Conservation (phyloP, 768 basidiomycete species). For the Mycena pura region DNA sequence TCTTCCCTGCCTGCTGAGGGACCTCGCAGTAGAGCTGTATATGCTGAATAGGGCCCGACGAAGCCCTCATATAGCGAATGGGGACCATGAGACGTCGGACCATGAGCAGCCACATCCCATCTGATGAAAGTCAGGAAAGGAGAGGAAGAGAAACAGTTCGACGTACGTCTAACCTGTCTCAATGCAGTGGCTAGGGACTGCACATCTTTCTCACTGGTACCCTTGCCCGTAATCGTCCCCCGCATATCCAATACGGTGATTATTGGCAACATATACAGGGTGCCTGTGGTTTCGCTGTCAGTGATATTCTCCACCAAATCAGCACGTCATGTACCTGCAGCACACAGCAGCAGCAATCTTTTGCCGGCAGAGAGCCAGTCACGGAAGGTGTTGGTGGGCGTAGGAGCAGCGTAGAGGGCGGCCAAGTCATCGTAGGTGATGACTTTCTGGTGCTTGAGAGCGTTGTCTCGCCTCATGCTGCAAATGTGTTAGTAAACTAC, state of each 20-base stretch:
- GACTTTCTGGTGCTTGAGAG: not conserved
- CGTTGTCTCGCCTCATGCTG: not conserved
- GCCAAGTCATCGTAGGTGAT: not conserved
- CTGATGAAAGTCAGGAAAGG: not conserved
- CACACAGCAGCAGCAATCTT: not conserved
- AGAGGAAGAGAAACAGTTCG: not conserved
- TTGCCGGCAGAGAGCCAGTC: not conserved
- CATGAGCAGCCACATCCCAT: slow-evolving; percentile 9
- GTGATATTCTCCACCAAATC: too few species aligned
- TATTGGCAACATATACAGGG: not conserved
- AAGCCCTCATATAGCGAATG: not conserved
- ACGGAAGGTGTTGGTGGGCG: not conserved
- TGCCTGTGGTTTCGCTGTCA: too few species aligned
- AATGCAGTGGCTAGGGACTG: not conserved
- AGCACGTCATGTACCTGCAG: not conserved
- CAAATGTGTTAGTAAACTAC: not conserved
- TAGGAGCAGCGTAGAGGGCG: not conserved
- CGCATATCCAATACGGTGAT: not conserved
- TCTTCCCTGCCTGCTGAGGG: not conserved
- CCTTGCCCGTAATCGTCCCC: not conserved
- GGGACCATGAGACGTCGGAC: not conserved
- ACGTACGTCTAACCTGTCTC: not conserved
- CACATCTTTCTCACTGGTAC: not conserved
- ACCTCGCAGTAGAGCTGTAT: not conserved
- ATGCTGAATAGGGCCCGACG: not conserved